Evolutionary conservation across 2,329 filamentous ascomycete genomes (phyloP), one percentile per base, ranked within the genome.

Genomic region (Paraphoma chrysanthemicola): DNA sequence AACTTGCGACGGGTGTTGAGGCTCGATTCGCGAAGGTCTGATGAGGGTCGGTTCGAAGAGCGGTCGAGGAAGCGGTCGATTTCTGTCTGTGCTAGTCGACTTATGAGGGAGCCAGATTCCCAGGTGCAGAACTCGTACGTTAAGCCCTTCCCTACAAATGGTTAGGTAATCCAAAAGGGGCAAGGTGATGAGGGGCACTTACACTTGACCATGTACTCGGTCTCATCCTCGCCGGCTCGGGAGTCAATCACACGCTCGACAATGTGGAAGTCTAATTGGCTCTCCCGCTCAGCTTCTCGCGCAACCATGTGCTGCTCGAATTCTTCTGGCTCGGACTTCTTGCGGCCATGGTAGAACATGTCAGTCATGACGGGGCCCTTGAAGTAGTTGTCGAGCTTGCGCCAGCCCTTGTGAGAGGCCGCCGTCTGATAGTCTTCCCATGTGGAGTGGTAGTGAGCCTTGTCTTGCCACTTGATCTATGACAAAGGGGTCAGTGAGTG

Each of bases 281-380:
- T 90, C 75, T 98, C 93, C 56, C 93, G 87, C 62, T 95, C 91
- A 56, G 93, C 88, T 79, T 99, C 95, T 48, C 93, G 90, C 71
- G 98, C 93, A n/a, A 99, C 86, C 74, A 93, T 91, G 84, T 93
- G 97, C 76, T 96, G 93, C 78, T 98, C 92, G 59, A 91, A 90
- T 66, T 94, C 91, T 79, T 98, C 92, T 10, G 85, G 86, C 36
- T 91, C 90, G 64, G 89, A 87, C 56, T 88, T 85, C 48, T 68
- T 71, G 31, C 70, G 72, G 18, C 63, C 74, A 33, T 71, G 68
- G 47, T 96, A 87, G 56, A 90, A 87, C 52, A 96, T 85, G 71
- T 97, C 93, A 63, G 90, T 87, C 63, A 90, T 86, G 49, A 97
- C 88, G 41, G 90, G 83, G 75, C 93, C 96, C 68, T 89, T 88